Conservation (phyloP, 2,329 filamentous ascomycete genomes). For the Microdochium nivale region DNA sequence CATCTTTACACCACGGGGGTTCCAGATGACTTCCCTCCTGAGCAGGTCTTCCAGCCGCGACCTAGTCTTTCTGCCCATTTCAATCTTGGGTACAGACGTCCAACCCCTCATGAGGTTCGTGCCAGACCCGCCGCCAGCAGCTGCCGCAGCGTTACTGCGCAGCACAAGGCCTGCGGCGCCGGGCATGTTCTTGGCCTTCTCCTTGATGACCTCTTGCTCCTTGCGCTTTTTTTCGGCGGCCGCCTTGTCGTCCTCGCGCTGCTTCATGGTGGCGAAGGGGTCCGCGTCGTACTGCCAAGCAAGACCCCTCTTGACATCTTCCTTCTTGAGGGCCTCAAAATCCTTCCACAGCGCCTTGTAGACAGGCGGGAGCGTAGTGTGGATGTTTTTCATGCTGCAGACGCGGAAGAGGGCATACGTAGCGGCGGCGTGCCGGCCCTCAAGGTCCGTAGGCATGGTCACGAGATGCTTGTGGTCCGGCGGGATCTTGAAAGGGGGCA, state of each 20-base stretch:
- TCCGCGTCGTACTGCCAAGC: constrained; percentile 94
- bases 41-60: constrained; percentile 73
- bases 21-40: constrained; percentile 75
- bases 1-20: constrained; percentile 66
- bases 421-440: constrained; percentile 88
- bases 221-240: constrained; percentile 71
- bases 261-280: constrained; percentile 73
- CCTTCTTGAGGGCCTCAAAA: constrained; percentile 73
- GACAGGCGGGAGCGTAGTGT: constrained; percentile 86
- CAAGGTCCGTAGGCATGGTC: constrained; percentile 68
- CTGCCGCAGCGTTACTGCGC: constrained; percentile 31
- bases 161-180: constrained; percentile 48
- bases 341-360: constrained; percentile 90
- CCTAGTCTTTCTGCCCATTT: constrained; percentile 79
- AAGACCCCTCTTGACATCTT: constrained; percentile 69
- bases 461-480: constrained; percentile 68
- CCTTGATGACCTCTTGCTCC: constrained; percentile 58
- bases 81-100: constrained; percentile 79
- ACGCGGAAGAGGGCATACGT: constrained; percentile 87
- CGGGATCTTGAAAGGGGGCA: constrained; percentile 79
- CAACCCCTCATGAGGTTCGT: constrained; percentile 61
- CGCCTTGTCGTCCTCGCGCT: constrained; percentile 70
- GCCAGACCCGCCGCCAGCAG: constrained; percentile 19
- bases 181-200: constrained; percentile 58
- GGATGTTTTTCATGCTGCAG: constrained; percentile 91